Evolutionary conservation across 108 stramenopile species (phyloP), one percentile per base, ranked within the genome.

Genomic region (Nannochloropsis salina): DNA sequence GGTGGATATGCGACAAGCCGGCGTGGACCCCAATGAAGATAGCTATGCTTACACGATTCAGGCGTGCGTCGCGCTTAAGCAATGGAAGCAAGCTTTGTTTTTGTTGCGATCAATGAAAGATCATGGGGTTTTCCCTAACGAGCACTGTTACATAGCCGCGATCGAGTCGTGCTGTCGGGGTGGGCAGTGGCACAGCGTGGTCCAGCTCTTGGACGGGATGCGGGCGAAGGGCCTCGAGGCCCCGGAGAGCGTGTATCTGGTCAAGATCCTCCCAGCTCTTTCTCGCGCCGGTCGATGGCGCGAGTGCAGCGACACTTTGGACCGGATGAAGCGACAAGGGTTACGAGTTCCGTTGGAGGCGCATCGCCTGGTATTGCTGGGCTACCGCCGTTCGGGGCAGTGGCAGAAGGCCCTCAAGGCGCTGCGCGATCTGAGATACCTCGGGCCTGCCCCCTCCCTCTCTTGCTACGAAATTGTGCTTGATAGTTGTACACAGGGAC

Each of bases 81-180:
- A 88, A 42, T 88, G 85, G 84, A 45, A 81, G 44, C 42, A 15
- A 9, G 87, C 84, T 12, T 22, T 88, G 9, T 74, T 80, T 9
- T 84, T 88, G 43, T 84, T 88, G 44, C 42, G 40, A 9, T 45
- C 84, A 44, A 85, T 85, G 80, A 15, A 41, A 41, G 41, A 79
- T 41, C 21, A 80, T 20, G 84, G 84, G 9, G 80, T 88, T 41
- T 41, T 45, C 9, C 87, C 87, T 43, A 80, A 85, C 44, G 84
- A 43, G n/a, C 44, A 85, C 80, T 41, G 41, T 2, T 88, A 61
- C 45, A 41, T 42, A 4, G 80, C 87, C 18, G 84, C 80, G 40
- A 88, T 88, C 82, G 45, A 43, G 21, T 45, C 82, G 41, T 86
- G 86, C 86, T 45, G 45, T 31, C 45, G 82, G 47, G 82, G 82